Conservation (phyloP, 2,329 filamentous ascomycete genomes). For the Trichoderma koningii region DNA sequence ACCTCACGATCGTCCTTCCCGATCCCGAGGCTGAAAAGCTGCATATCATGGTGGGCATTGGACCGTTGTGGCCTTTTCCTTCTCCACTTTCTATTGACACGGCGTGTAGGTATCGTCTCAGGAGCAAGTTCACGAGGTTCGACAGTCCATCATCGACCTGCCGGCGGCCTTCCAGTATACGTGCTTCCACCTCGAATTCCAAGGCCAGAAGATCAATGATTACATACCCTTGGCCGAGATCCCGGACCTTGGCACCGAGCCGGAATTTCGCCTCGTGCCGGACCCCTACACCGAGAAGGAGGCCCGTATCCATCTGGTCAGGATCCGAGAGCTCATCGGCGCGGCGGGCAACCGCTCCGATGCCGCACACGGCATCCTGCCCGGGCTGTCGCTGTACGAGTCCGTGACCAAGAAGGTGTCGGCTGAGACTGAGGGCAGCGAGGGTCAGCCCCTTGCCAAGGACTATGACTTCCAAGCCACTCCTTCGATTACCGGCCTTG, state of each 20-base stretch:
- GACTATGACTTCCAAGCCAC: constrained; percentile 77
- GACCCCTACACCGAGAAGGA: constrained; percentile 99
- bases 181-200: constrained; percentile 95
- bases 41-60: constrained; percentile 72
- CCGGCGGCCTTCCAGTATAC: constrained; percentile 95
- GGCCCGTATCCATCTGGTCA: constrained; percentile 88
- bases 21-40: constrained; percentile 72
- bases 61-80: neutral
- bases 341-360: constrained; percentile 88
- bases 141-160: constrained; percentile 92
- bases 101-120: constrained; percentile 73
- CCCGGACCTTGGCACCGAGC: constrained; percentile 71
- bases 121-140: constrained; percentile 96
- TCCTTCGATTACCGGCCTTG: constrained; percentile 67
- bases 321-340: constrained; percentile 89
- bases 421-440: constrained; percentile 35
- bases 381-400: constrained; percentile 86
- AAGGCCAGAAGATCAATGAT: constrained; percentile 88
- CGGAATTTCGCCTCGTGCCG: constrained; percentile 80
- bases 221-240: constrained; percentile 92
- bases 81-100: constrained; percentile 11
- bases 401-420: constrained; percentile 61
- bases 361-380: constrained; percentile 78
- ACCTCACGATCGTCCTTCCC: constrained; percentile 77
- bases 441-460: constrained; percentile 50